Percentiles rank a stretch among this genome's conserved stretches.
phyloP scores from a whole-genome alignment of 495 filamentous ascomycete genomes.

The Penicillium ochrochloron region DNA sequence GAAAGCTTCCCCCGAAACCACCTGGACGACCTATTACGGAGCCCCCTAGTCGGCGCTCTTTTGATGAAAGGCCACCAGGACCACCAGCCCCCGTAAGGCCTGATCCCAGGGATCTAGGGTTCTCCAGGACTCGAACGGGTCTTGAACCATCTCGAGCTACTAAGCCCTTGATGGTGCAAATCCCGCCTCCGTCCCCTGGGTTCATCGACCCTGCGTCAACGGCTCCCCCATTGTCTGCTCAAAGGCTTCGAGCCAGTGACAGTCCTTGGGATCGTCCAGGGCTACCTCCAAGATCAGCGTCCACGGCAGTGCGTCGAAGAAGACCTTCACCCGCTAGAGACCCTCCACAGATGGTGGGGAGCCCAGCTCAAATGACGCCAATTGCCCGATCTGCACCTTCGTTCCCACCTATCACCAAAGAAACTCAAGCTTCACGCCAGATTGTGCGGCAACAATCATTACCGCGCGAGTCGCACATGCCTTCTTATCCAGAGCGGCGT shows the following conservation, averaged over 20 bases:
- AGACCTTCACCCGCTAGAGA: constrained; percentile 42
- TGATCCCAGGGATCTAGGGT: constrained; percentile 40
- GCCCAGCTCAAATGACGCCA: constrained; percentile 24
- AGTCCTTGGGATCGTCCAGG: constrained; percentile 59
- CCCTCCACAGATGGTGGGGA: constrained; percentile 18
- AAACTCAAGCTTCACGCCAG: constrained; percentile 20
- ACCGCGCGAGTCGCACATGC: constrained; percentile 33
- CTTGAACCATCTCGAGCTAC: constrained; percentile 36
- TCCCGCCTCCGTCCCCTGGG: constrained; percentile 33
- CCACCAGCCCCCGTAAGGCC: constrained; percentile 10
- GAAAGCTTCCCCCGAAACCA: constrained; percentile 19
- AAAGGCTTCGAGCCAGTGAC: constrained; percentile 35
- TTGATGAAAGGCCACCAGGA: constrained; percentile 34
- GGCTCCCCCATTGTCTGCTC: constrained; percentile 35
- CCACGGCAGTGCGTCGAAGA: constrained; percentile 27
- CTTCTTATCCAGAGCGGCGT: constrained; percentile 32
- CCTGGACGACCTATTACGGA: constrained; percentile 32
- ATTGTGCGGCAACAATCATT: constrained; percentile 39
- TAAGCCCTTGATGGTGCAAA: constrained; percentile 44
- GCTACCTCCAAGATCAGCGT: constrained; percentile 59
- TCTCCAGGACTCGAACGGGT: constrained; percentile 30
- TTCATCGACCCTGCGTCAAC: constrained; percentile 29
- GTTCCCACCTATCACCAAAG: constrained; percentile 17
- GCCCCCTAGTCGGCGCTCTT: constrained; percentile 32
- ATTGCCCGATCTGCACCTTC: constrained; percentile 26